Evolutionary conservation across 306 rosid species (phyloP), one percentile per base, ranked within the genome.

Genomic region (Vigna radiata): DNA sequence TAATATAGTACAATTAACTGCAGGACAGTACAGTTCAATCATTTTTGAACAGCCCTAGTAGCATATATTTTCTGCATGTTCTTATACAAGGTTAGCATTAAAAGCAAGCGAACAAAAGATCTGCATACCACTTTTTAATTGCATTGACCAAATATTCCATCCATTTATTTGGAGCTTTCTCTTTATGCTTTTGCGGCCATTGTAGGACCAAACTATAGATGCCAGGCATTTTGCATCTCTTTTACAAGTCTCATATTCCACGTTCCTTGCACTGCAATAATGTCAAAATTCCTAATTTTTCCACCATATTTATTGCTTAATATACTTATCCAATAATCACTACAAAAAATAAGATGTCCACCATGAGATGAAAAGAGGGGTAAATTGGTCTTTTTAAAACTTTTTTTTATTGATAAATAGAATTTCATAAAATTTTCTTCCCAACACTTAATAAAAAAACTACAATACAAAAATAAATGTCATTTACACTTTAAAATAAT

Each of bases 131-230:
- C 36, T 53, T 52, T 73, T 52, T 73, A 27, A 54, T 66, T 56
- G 13, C 64, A 56, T 74, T 81, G 76, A 75, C 65, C 76, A 67
- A 67, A 58, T 46, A 74, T 74, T 74, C 81, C 81, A 66, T 74
- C 81, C 79, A 66, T 70, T 48, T 76, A 48, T 58, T 17, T 33
- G 61, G 49, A 58, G 36, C 44, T 17, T 39, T 56, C 68, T 52
- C 82, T 63, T 83, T 63, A 80, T 81, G 80, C 83, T 55, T 80
- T 84, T 61, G 70, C 56, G 43, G 73, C 83, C 70, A 71, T 58
- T 29, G 62, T 62, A 82, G 87, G 86, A 81, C 85, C 86, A 47
- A 29, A 27, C 60, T 41, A 41, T 41, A 66, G 79, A 81, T 76
- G 80, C 86, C 47, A 63, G 60, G 75, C 47, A 36, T 50, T 58